phyloP scores from a whole-genome alignment of 164 flowering plant species.

The Nymphaea thermarum region DNA sequence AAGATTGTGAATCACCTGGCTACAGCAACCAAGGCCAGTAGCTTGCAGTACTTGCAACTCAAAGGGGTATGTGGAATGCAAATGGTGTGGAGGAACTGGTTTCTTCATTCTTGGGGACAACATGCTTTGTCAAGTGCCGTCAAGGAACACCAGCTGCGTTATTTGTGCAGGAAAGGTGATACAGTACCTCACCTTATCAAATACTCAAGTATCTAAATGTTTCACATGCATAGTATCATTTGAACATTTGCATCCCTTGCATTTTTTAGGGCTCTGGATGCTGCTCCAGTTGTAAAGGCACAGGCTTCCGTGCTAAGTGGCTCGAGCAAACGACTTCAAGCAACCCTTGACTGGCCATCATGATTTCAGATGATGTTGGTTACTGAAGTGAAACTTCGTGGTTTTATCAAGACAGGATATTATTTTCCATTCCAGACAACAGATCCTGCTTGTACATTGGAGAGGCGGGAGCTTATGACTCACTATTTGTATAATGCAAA shows the following conservation, averaged over 20 bases:
- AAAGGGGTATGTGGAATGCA: constrained; percentile 83
- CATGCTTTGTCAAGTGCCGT: constrained; percentile 92
- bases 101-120: constrained; percentile 91
- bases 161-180: constrained; percentile 87
- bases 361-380: too few species aligned
- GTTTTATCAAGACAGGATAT: too few species aligned
- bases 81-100: constrained; percentile 94
- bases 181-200: neutral
- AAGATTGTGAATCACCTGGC: neutral
- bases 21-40: constrained; percentile 90
- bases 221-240: neutral
- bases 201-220: neutral
- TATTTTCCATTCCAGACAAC: too few species aligned
- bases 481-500: too few species aligned
- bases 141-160: constrained; percentile 69
- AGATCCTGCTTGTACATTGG: neutral
- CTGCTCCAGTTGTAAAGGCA: constrained; percentile 85
- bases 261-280: constrained; percentile 55
- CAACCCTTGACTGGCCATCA: constrained; percentile 4
- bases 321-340: constrained; percentile 56
- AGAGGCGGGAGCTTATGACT: neutral
- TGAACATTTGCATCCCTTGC: neutral
- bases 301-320: constrained; percentile 97
- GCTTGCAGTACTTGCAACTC: constrained; percentile 66
- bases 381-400: too few species aligned